Conservation (phyloP, 2,329 filamentous ascomycete genomes). For the Trichoderma koningii region DNA sequence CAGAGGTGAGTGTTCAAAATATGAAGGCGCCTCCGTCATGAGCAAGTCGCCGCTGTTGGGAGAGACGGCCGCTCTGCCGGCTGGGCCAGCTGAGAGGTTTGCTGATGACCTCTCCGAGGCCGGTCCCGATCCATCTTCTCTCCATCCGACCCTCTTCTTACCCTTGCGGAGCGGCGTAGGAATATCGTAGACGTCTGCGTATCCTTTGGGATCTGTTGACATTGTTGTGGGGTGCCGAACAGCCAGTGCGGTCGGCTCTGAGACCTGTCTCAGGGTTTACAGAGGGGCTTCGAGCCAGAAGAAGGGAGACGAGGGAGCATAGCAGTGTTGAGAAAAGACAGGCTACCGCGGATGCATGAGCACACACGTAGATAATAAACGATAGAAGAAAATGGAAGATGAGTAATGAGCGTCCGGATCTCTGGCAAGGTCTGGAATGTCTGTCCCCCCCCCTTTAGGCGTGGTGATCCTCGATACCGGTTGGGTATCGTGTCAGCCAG, state of each 20-base stretch:
- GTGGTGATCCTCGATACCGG: conserved; percentile 23
- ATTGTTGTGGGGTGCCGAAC: conserved; percentile 27
- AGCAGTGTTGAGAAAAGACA: not conserved
- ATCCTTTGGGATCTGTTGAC: conserved; percentile 35
- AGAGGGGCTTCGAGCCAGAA: conserved; percentile 17
- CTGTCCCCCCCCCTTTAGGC: conserved; percentile 10
- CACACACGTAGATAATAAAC: conserved; percentile 21
- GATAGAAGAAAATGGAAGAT: conserved; percentile 7
- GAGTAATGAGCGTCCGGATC: conserved; percentile 19
- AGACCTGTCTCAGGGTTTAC: conserved; percentile 33
- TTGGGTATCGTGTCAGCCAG: conserved; percentile 22
- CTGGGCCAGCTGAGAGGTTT: conserved; percentile 5
- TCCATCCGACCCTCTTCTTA: conserved; percentile 47
- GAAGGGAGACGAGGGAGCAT: conserved; percentile 24
- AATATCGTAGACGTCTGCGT: conserved; percentile 35
- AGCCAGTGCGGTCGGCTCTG: conserved; percentile 25
- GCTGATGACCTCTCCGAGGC: conserved; percentile 10
- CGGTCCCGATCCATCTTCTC: conserved; percentile 33
- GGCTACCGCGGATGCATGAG: conserved; percentile 11
- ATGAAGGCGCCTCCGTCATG: conserved; percentile 1
- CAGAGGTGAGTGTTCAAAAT: conserved; percentile 32
- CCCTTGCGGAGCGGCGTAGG: conserved; percentile 40
- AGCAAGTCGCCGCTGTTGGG: conserved; percentile 21
- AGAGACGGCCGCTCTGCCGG: not conserved
- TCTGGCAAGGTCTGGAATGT: conserved; percentile 13